Conservation (phyloP, 805 yeast genomes). For the Myxozyma sirexii region DNA sequence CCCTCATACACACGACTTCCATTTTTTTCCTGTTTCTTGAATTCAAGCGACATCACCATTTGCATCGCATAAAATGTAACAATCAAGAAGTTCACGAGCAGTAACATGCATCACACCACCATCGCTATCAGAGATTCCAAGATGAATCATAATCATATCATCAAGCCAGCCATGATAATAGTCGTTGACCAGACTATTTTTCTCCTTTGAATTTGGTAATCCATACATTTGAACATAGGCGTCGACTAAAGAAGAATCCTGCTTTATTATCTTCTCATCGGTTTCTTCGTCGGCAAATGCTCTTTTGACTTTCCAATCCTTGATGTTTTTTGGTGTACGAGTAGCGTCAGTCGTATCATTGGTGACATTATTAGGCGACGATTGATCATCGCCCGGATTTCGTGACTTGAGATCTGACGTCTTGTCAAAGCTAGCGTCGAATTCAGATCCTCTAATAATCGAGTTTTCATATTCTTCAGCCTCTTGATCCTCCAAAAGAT, state of each 20-base stretch:
- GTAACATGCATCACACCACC: slow-evolving; percentile 23
- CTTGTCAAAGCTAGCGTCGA: too few relatives aligned
- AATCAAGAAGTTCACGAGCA: slow-evolving; percentile 23
- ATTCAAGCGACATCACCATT: too few relatives aligned
- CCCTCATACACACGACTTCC: too few relatives aligned
- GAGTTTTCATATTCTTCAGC: slow-evolving; percentile 5
- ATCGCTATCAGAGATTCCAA: slow-evolving; percentile 25
- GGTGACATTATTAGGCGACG: too few relatives aligned
- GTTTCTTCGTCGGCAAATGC: neutral
- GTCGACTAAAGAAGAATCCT: neutral
- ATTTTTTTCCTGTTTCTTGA: too few relatives aligned
- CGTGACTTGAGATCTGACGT: too few relatives aligned
- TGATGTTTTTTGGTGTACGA: too few relatives aligned
- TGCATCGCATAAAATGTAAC: slow-evolving; percentile 7
- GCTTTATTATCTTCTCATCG: neutral
- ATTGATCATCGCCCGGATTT: too few relatives aligned
- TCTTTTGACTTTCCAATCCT: neutral
- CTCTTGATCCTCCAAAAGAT: slow-evolving; percentile 15
- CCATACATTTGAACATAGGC: neutral
- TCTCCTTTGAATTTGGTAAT: neutral
- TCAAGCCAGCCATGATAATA: slow-evolving; percentile 33
- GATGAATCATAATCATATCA: slow-evolving; percentile 23
- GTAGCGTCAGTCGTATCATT: too few relatives aligned
- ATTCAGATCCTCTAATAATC: too few relatives aligned
- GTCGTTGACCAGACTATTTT: slow-evolving; percentile 17